Evolutionary conservation across 2,329 filamentous ascomycete genomes (phyloP).

Genomic region (Monosporascus sp.): DNA sequence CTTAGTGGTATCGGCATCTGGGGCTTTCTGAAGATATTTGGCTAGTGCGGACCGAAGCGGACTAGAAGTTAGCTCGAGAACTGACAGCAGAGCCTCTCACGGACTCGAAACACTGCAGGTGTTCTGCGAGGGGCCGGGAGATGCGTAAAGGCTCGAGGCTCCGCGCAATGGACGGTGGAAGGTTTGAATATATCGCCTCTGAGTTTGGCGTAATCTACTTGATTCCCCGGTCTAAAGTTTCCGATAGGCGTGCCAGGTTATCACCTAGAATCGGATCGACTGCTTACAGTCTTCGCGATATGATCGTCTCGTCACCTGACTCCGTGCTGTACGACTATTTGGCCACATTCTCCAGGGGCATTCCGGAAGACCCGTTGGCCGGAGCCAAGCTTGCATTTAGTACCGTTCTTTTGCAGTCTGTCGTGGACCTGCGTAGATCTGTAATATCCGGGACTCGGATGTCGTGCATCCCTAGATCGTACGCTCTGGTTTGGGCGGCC

Average conservation of each 20-base stretch:
- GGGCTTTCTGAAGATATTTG: conserved; percentile 86
- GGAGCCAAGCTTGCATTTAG: background rate
- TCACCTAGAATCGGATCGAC: background rate
- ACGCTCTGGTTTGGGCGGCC: conserved; percentile 3
- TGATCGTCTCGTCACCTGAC: background rate
- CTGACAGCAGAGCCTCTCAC: conserved; percentile 6
- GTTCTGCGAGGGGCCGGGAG: conserved; percentile 10
- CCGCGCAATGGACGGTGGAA: background rate
- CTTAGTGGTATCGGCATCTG: conserved; percentile 84
- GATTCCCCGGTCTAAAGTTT: background rate
- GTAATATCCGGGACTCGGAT: conserved; percentile 14
- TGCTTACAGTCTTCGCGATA: background rate
- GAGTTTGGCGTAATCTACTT: background rate
- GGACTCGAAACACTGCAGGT: conserved; percentile 16
- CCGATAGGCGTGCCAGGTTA: background rate
- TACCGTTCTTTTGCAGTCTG: conserved; percentile 9
- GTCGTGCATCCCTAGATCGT: conserved; percentile 15
- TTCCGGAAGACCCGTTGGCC: background rate
- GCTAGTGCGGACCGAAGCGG: conserved; percentile 32
- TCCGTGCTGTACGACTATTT: background rate
- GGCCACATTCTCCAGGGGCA: background rate
- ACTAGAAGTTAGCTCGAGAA: conserved; percentile 8
- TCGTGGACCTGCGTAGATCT: conserved; percentile 14
- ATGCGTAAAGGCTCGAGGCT: background rate
- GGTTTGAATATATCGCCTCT: background rate